Conservation (phyloP, 2,329 filamentous ascomycete species). For the Macrophomina pseudophaseolina region DNA sequence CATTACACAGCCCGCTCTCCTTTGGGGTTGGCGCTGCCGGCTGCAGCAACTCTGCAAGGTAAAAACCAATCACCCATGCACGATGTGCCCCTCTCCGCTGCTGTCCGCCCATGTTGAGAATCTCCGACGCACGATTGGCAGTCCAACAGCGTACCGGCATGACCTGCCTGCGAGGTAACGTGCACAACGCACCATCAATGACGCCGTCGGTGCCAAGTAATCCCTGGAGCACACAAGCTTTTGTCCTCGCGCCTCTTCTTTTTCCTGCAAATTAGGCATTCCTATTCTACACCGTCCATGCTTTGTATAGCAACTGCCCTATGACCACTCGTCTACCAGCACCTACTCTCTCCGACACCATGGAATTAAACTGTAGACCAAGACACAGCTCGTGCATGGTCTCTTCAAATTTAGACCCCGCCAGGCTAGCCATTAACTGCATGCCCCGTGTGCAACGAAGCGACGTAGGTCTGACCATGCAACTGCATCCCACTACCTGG, state of each 20-base stretch:
- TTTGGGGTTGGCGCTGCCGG: neutral
- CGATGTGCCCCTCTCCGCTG: neutral
- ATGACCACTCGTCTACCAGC: too few relatives aligned
- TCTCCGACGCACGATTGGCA: constrained; percentile 1
- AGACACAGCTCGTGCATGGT: too few relatives aligned
- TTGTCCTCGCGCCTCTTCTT: neutral
- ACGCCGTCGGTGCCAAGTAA: constrained; percentile 2
- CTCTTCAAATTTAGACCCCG: neutral
- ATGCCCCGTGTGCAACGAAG: neutral
- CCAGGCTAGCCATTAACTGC: neutral
- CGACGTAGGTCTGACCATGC: neutral
- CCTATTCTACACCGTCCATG: neutral
- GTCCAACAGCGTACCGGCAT: neutral
- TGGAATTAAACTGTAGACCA: too few relatives aligned
- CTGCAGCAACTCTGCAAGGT: neutral
- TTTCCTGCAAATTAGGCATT: neutral
- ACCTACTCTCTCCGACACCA: too few relatives aligned
- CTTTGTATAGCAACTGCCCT: neutral
- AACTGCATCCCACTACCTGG: neutral
- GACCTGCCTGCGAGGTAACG: constrained; percentile 8
- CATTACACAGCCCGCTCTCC: neutral
- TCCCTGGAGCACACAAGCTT: constrained; percentile 1
- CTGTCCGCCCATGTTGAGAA: constrained; percentile 8
- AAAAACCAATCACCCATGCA: constrained; percentile 2
- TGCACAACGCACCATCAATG: neutral